Percentiles rank a stretch among this genome's conserved stretches.
Evolutionary conservation across 139 green algal species (phyloP).

Genomic region (Zygnema cylindricum): DNA sequence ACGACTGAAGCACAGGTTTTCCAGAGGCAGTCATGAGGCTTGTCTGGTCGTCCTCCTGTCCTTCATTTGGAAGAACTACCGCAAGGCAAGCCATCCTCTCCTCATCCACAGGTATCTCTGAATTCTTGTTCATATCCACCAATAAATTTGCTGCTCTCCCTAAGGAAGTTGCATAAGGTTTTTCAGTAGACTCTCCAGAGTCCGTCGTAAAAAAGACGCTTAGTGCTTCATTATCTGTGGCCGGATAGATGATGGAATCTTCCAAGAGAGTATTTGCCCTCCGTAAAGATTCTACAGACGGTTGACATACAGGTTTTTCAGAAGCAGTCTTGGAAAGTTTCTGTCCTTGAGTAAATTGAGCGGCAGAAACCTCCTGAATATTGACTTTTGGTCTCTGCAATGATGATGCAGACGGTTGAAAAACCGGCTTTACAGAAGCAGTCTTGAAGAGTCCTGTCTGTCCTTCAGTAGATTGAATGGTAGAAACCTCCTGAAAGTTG

Average conservation of each 20-base stretch:
- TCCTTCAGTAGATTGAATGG: background rate
- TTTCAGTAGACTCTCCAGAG: background rate
- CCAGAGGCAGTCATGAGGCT: background rate
- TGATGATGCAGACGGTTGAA: background rate
- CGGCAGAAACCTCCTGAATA: background rate
- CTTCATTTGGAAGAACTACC: too few relatives aligned
- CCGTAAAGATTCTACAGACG: background rate
- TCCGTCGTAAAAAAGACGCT: too few relatives aligned
- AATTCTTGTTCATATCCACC: too few relatives aligned
- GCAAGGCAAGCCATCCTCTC: too few relatives aligned
- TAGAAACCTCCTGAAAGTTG: background rate
- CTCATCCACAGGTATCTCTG: background rate
- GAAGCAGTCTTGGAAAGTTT: background rate
- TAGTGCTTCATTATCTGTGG: too few relatives aligned
- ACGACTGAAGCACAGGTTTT: background rate
- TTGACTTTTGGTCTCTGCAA: background rate
- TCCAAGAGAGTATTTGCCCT: background rate
- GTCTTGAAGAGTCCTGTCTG: background rate
- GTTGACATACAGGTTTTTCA: background rate
- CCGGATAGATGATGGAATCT: background rate
- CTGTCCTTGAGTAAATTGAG: background rate
- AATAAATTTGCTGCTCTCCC: background rate
- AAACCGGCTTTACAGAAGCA: background rate
- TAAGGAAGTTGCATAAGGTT: background rate
- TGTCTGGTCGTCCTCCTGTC: background rate